Conservation (phyloP, 495 filamentous ascomycete species). For the Penicillium samsonianum region DNA sequence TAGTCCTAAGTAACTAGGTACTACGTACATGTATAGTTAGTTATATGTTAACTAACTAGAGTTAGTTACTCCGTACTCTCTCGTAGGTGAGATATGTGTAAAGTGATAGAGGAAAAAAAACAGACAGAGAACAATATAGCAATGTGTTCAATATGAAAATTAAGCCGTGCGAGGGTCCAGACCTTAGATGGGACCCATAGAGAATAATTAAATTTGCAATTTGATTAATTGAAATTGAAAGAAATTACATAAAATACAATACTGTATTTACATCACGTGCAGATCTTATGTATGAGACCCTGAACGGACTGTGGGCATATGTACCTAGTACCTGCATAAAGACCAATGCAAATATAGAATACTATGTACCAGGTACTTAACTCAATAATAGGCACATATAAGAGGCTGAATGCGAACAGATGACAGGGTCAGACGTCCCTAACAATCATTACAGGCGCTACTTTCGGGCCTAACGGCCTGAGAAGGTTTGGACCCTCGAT, state of each 20-base stretch:
- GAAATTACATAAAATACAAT: not conserved
- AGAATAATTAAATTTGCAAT: not conserved
- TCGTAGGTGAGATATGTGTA: too few species aligned
- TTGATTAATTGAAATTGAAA: not conserved
- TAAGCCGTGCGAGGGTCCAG: not conserved
- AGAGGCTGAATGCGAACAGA: not conserved
- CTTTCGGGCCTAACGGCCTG: slow-evolving; percentile 11
- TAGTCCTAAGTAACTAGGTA: not conserved
- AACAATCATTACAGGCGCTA: not conserved
- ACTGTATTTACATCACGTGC: not conserved
- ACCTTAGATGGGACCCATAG: not conserved
- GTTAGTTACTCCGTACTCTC: too few species aligned
- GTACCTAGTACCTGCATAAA: not conserved
- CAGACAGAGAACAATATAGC: not conserved
- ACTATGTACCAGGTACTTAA: not conserved
- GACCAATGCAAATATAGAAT: not conserved
- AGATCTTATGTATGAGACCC: not conserved
- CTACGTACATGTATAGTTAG: too few species aligned
- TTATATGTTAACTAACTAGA: too few species aligned
- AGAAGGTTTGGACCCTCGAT: slow-evolving; percentile 20
- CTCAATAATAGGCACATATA: not conserved
- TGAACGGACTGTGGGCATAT: too few species aligned
- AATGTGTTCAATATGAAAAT: not conserved
- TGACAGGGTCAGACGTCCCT: not conserved
- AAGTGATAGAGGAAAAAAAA: not conserved